Conservation (phyloP, 139 green algal genomes). For the Pleodorina starrii region DNA sequence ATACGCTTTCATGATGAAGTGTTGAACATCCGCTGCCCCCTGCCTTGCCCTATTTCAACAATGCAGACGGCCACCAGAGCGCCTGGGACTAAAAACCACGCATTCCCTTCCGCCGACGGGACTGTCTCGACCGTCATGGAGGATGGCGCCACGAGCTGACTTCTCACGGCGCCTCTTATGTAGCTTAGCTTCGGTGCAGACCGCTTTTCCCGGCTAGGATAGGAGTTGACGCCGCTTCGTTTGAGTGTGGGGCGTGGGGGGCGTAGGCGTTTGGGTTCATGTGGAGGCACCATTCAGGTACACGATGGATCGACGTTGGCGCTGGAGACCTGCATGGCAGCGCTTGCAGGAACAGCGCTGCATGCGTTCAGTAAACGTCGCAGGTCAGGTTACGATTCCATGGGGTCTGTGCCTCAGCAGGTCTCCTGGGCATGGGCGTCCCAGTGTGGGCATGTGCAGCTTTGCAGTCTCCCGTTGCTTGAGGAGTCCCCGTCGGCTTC, state of each 20-base stretch:
- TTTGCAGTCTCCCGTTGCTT: not conserved
- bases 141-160: too few relatives aligned
- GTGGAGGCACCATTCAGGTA: not conserved
- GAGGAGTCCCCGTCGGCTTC: too few relatives aligned
- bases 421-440: not conserved
- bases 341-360: not conserved
- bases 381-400: not conserved
- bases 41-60: not conserved
- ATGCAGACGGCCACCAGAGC: conserved; percentile 11
- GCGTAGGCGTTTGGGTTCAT: not conserved
- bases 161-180: not conserved
- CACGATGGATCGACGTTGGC: not conserved
- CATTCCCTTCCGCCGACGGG: not conserved
- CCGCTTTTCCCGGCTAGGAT: not conserved
- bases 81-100: conserved; percentile 40
- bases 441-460: not conserved
- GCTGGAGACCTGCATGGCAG: not conserved
- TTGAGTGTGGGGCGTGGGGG: not conserved
- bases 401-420: not conserved
- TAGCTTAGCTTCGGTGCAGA: not conserved
- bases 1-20: not conserved
- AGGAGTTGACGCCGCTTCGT: not conserved
- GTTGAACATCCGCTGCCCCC: not conserved
- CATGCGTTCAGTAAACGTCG: not conserved
- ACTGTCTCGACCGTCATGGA: too few relatives aligned